phyloP scores from a whole-genome alignment of 208 protist genomes.

The Acanthamoeba royreba region DNA sequence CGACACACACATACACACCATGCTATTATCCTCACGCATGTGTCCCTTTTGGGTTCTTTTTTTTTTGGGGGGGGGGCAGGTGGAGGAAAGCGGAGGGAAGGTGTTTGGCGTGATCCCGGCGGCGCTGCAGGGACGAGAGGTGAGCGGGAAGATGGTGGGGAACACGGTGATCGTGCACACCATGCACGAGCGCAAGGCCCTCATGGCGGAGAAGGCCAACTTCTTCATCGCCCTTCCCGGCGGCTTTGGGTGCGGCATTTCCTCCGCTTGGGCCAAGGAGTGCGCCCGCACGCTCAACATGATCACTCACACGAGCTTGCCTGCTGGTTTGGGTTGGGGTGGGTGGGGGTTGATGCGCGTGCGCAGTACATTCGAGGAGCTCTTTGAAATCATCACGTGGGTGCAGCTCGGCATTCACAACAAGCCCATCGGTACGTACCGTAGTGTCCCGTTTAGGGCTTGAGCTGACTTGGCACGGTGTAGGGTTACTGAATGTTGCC shows the following conservation, averaged over 20 bases:
- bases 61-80: neutral
- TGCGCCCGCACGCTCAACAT: no score
- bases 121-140: neutral
- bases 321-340: neutral
- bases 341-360: neutral
- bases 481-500: neutral
- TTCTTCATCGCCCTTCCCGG: conserved; percentile 22
- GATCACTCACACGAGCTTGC: no score
- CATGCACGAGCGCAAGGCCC: conserved; percentile 45
- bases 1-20: neutral
- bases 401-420: neutral
- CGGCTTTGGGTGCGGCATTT: conserved; percentile 16
- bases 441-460: neutral
- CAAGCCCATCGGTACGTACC: neutral
- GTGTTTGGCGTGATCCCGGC: conserved; percentile 8
- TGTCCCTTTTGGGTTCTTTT: neutral
- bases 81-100: neutral
- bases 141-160: neutral
- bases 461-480: neutral
- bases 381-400: conserved; percentile 42
- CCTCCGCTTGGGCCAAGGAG: no score
- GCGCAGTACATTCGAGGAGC: conserved; percentile 1
- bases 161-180: neutral
- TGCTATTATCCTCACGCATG: neutral
- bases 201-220: neutral